Conservation (phyloP, 306 rosid species). For the Acacia crassicarpa region DNA sequence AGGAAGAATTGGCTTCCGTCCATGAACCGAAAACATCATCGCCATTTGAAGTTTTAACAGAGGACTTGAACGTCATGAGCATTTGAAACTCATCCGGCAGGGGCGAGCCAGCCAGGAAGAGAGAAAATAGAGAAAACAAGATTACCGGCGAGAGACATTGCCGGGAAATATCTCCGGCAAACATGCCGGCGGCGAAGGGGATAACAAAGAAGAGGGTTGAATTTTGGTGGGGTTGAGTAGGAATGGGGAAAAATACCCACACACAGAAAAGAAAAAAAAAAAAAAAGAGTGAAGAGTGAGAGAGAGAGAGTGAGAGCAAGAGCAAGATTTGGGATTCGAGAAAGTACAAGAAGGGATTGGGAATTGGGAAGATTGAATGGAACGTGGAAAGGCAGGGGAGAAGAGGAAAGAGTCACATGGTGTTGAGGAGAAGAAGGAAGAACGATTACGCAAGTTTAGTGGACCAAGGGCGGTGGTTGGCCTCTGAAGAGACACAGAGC, state of each 20-base stretch:
- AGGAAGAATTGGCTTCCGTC: slow-evolving; percentile 10
- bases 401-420: not conserved
- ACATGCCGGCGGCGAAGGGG: slow-evolving; percentile 24
- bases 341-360: not conserved
- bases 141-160: not conserved
- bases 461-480: not conserved
- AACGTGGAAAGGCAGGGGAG: not conserved
- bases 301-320: not conserved
- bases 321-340: not conserved
- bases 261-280: not conserved
- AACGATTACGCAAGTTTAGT: not conserved
- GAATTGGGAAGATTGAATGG: not conserved
- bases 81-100: slow-evolving; percentile 38
- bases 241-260: not conserved
- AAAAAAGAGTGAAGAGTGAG: not conserved
- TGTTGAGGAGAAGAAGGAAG: not conserved
- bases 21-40: slow-evolving; percentile 44
- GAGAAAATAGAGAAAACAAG: slow-evolving; percentile 4
- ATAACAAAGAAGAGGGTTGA: not conserved
- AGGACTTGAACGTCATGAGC: slow-evolving; percentile 36
- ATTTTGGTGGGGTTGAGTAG: not conserved
- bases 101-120: slow-evolving; percentile 15
- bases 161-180: not conserved
- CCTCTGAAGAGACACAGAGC: not conserved
- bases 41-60: slow-evolving; percentile 37